phyloP scores from a whole-genome alignment of 164 flowering plant species.

The Echeveria elegans region DNA sequence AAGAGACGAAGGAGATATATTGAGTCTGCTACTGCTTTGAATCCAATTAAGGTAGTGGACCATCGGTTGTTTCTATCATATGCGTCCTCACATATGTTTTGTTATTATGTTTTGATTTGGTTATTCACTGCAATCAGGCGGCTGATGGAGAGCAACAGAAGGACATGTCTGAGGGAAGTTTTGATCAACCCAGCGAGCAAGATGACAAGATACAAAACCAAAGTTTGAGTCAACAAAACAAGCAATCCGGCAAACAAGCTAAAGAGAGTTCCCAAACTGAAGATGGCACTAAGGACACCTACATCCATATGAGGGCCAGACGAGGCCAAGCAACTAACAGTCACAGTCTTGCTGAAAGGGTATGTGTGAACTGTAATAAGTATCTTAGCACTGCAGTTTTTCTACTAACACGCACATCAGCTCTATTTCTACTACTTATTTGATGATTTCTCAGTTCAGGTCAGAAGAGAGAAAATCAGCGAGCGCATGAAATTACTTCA shows the following conservation, averaged over 20 bases:
- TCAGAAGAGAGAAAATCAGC: slow-evolving; percentile 93
- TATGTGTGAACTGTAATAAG: slow-evolving; percentile 14
- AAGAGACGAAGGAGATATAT: slow-evolving; percentile 53
- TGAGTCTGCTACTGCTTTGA: slow-evolving; percentile 28
- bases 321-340: slow-evolving; percentile 98
- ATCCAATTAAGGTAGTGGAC: slow-evolving; percentile 36
- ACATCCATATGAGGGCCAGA: slow-evolving; percentile 85
- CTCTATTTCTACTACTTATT: slow-evolving; percentile 4
- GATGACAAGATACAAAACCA: neutral
- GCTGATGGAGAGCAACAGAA: slow-evolving; percentile 21
- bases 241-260: slow-evolving; percentile 33
- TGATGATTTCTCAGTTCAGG: slow-evolving; percentile 31
- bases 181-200: neutral
- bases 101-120: neutral
- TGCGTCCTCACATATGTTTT: neutral
- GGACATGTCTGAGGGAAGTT: neutral
- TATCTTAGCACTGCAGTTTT: neutral
- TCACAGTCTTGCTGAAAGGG: slow-evolving; percentile 98
- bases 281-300: slow-evolving; percentile 62
- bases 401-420: too few species aligned
- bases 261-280: slow-evolving; percentile 46
- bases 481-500: slow-evolving; percentile 95
- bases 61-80: neutral
- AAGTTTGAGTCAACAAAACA: neutral
- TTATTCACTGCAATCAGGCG: slow-evolving; percentile 19